Conservation (phyloP, 129 eudicot species). For the Tanacetum coccineum region DNA sequence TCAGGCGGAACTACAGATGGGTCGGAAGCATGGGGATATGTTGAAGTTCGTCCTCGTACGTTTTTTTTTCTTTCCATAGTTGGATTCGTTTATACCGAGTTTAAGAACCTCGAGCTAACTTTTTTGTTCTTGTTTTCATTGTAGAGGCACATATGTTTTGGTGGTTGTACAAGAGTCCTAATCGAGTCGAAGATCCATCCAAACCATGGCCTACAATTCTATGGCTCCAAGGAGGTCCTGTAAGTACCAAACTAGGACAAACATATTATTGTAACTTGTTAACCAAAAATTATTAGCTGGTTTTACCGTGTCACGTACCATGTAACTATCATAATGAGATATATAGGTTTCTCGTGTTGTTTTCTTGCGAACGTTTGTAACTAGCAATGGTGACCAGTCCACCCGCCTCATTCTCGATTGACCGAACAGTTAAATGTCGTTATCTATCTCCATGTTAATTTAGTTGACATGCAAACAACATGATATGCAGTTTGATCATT, state of each 20-base stretch:
- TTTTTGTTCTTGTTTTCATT: constrained; percentile 9
- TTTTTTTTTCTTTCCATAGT: background rate
- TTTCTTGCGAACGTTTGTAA: no score
- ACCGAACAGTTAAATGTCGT: no score
- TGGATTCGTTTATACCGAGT: background rate
- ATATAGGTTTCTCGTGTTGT: no score
- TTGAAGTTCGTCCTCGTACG: constrained; percentile 52
- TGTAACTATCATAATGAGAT: no score
- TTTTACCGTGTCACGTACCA: no score
- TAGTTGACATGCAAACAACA: no score
- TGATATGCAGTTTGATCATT: no score
- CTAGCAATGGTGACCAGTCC: no score
- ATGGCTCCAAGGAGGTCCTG: constrained; percentile 74
- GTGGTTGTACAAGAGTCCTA: constrained; percentile 56
- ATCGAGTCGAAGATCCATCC: constrained; percentile 42
- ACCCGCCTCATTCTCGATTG: no score
- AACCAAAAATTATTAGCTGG: no score
- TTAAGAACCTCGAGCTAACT: background rate
- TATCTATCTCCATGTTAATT: no score
- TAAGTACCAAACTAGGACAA: constrained; percentile 23
- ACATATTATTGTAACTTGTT: background rate
- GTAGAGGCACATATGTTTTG: constrained; percentile 61
- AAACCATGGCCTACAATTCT: constrained; percentile 55
- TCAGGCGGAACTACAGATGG: constrained; percentile 39
- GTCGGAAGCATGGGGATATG: constrained; percentile 56